Percentiles rank a stretch among this genome's conserved stretches.
These are phyloP conservation scores for Nannizzia gypsea DNA, from an alignment of 2,329 filamentous ascomycete genomes.

Conservation along the genomic window DNA sequence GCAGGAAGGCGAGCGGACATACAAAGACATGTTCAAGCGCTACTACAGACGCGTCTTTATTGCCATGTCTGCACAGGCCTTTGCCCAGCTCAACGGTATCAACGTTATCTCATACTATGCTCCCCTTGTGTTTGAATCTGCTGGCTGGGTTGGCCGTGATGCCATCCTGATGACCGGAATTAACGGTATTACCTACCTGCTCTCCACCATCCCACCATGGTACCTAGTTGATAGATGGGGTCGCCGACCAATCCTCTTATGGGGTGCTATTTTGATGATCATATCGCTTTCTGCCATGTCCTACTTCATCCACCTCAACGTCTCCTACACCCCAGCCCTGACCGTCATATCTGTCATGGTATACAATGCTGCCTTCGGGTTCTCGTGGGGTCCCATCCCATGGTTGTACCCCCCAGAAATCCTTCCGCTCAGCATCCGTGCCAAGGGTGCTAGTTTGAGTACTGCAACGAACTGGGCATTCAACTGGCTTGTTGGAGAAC, in stretches of 20 bases:
- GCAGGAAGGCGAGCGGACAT: conserved; percentile 87
- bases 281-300: conserved; percentile 80
- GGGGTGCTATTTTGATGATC: conserved; percentile 79
- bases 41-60: conserved; percentile 92
- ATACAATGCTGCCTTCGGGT: conserved; percentile 95
- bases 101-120: conserved; percentile 99
- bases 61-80: conserved; percentile 92
- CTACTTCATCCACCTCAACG: conserved; percentile 86
- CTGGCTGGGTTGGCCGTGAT: conserved; percentile 83
- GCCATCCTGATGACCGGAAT: conserved; percentile 96
- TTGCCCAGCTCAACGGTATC: conserved; percentile 96
- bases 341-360: conserved; percentile 96
- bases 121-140: conserved; percentile 88
- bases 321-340: conserved; percentile 61
- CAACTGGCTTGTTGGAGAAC: conserved; percentile 92
- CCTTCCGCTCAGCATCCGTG: conserved; percentile 86
- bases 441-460: conserved; percentile 90
- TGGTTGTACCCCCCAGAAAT: conserved; percentile 99
- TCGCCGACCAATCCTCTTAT: conserved; percentile 75
- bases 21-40: conserved; percentile 85
- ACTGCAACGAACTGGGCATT: conserved; percentile 97
- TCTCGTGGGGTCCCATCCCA: conserved; percentile 94
- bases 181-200: conserved; percentile 81
- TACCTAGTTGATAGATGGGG: conserved; percentile 92
- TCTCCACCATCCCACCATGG: conserved; percentile 92